Evolutionary conservation across 306 rosid genomes (phyloP), one percentile per base, ranked within the genome.

Genomic region (Rubus idaeus): DNA sequence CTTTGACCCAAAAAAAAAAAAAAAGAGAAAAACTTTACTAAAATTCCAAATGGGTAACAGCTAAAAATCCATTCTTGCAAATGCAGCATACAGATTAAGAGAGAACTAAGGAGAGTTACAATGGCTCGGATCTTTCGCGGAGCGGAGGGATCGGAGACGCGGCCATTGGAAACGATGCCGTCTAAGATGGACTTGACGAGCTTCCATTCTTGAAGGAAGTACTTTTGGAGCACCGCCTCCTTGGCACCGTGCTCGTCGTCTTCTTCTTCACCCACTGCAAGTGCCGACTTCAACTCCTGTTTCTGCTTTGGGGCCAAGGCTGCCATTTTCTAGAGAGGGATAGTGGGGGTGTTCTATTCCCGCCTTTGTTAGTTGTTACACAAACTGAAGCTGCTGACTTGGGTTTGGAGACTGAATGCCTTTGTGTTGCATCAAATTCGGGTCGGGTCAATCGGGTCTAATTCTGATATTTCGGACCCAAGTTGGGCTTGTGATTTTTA

Each of bases 171-270:
- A 85, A 92, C 92, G 81, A 87, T 95, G 87, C 84, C 92, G 79
- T 90, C 52, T 41, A 92, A 81, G 20, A 95, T 86, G 73, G 93
- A 89, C 75, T 89, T 88, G 77, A 95, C 88, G 72, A 87, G 86
- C 77, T 81, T 91, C 99, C 97, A 95, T 84, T 95, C 99, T 68
- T 79, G 93, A 61, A 95, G 97, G 84, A 95, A 95, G 83, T 90
- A 92, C 88, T 92, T 95, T 63, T 92, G 90, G 12, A 95, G 82
- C 44, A 95, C 97, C 42, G 79, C 81, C 78, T 95, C 99, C 76
- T 92, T 95, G 21, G 97, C 82, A 41, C 86, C 97, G 71, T 77
- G 75, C 80, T 92, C 97, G 76, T 89, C 97, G 1, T 92, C 97
- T 0, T 92, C 96, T 51, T 85, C 97, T 56, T 83, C 91, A 50